A percentile compares a stretch with the other conserved stretches of the same genome.
phyloP scores from a whole-genome alignment of 2,329 filamentous ascomycete species.

The Botryotinia globosa region DNA sequence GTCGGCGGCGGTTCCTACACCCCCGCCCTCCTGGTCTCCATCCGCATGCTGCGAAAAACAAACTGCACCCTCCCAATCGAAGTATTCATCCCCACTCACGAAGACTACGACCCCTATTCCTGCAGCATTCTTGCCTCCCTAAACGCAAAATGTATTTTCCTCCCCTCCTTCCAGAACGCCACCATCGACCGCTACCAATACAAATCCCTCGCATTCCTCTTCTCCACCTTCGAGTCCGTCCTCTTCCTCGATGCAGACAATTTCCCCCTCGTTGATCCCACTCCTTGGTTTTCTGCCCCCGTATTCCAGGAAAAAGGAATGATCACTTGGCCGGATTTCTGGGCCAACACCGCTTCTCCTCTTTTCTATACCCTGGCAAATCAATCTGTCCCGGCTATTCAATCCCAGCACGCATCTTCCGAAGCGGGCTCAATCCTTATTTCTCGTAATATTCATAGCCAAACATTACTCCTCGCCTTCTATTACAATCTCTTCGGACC shows the following conservation, averaged over 20 bases:
- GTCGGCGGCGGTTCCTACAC: constrained; percentile 41
- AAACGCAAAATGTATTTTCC: constrained; percentile 43
- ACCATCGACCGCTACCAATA: constrained; percentile 46
- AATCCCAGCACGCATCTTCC: constrained; percentile 16
- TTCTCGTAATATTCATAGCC: background rate
- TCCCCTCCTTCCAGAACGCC: constrained; percentile 37
- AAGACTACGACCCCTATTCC: constrained; percentile 41
- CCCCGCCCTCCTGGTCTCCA: constrained; percentile 41
- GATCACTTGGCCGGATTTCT: constrained; percentile 49
- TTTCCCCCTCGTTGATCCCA: constrained; percentile 45
- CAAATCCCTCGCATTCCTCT: constrained; percentile 48
- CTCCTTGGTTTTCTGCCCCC: constrained; percentile 42
- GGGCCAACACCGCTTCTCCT: constrained; percentile 42
- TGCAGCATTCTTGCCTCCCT: constrained; percentile 42
- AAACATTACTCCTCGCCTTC: constrained; percentile 16
- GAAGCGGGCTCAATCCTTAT: constrained; percentile 20
- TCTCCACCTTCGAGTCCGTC: constrained; percentile 49
- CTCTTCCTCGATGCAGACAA: constrained; percentile 50
- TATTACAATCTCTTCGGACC: constrained; percentile 21
- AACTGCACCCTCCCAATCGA: constrained; percentile 42
- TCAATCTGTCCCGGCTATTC: background rate
- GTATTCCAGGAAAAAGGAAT: constrained; percentile 44
- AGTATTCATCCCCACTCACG: constrained; percentile 41
- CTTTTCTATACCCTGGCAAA: constrained; percentile 42
- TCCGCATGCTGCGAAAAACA: constrained; percentile 43